A percentile compares a stretch with the other conserved stretches of the same genome.
Evolutionary conservation across 2,329 filamentous ascomycete species (phyloP).

Genomic region (Exophiala dermatitidis): DNA sequence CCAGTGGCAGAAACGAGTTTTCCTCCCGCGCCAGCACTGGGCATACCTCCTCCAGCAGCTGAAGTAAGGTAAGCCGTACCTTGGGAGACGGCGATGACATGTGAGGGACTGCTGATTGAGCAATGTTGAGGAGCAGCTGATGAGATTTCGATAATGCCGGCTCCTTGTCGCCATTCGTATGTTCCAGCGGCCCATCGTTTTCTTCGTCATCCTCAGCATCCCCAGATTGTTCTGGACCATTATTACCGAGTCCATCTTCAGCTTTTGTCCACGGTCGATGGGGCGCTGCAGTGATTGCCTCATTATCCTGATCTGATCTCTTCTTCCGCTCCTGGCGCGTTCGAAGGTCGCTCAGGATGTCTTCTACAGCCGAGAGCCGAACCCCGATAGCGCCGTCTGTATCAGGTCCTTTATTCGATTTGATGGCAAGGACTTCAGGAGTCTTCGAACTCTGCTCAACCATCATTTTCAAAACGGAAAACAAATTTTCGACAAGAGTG

Average conservation of each 20-base stretch:
- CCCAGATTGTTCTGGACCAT: not conserved
- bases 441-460: slow-evolving; percentile 69
- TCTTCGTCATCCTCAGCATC: not conserved
- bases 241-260: slow-evolving; percentile 11
- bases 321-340: slow-evolving; percentile 30
- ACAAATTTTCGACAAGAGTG: slow-evolving; percentile 74
- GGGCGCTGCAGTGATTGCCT: slow-evolving; percentile 21
- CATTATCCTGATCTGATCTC: slow-evolving; percentile 27
- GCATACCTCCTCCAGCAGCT: slow-evolving; percentile 65
- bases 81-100: slow-evolving; percentile 75
- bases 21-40: slow-evolving; percentile 68
- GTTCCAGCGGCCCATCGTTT: not conserved
- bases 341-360: slow-evolving; percentile 33
- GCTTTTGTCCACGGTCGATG: slow-evolving; percentile 28
- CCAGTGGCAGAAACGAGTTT: slow-evolving; percentile 75
- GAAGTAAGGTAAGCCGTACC: slow-evolving; percentile 69
- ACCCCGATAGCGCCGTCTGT: slow-evolving; percentile 31
- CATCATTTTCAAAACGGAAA: slow-evolving; percentile 72
- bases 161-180: slow-evolving; percentile 31
- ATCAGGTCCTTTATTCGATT: slow-evolving; percentile 27
- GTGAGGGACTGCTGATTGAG: slow-evolving; percentile 79
- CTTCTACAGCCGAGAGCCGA: slow-evolving; percentile 30
- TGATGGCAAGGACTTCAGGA: slow-evolving; percentile 42
- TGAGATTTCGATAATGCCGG: slow-evolving; percentile 62
- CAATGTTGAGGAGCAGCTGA: slow-evolving; percentile 71